These are phyloP conservation scores for Hymenoscyphus albidus DNA, from an alignment of 2,329 filamentous ascomycete species.

Conservation along the genomic window DNA sequence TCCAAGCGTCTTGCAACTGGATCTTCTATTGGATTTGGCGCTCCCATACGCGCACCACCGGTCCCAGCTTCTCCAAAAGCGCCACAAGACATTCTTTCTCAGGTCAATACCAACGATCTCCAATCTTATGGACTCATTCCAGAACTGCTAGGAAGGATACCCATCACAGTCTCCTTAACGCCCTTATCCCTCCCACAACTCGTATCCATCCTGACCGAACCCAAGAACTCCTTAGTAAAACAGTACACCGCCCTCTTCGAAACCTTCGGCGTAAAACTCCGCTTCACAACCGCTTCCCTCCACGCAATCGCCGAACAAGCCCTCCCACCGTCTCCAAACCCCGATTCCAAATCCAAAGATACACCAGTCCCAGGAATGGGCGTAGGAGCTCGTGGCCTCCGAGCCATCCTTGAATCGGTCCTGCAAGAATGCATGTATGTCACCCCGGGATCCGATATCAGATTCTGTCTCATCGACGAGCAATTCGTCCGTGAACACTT, in stretches of 20 bases:
- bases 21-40: constrained; percentile 85
- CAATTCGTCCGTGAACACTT: constrained; percentile 31
- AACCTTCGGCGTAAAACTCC: constrained; percentile 67
- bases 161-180: constrained; percentile 81
- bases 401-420: constrained; percentile 77
- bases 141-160: constrained; percentile 91
- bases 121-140: constrained; percentile 89
- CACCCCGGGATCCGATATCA: constrained; percentile 57
- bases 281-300: constrained; percentile 79
- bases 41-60: constrained; percentile 58
- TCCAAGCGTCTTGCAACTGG: constrained; percentile 81
- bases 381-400: constrained; percentile 75
- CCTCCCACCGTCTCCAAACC: constrained; percentile 11
- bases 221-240: constrained; percentile 78
- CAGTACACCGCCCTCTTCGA: constrained; percentile 89
- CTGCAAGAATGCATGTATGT: constrained; percentile 79
- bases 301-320: constrained; percentile 66
- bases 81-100: constrained; percentile 50
- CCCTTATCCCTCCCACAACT: constrained; percentile 66
- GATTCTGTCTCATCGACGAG: constrained; percentile 72
- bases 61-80: constrained; percentile 48
- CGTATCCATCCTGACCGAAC: constrained; percentile 86
- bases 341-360: constrained; percentile 41
- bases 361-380: constrained; percentile 51
- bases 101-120: constrained; percentile 70